Evolutionary conservation across 805 yeast species (phyloP), one percentile per base, ranked within the genome.

Genomic region (Lipomyces yamadae): DNA sequence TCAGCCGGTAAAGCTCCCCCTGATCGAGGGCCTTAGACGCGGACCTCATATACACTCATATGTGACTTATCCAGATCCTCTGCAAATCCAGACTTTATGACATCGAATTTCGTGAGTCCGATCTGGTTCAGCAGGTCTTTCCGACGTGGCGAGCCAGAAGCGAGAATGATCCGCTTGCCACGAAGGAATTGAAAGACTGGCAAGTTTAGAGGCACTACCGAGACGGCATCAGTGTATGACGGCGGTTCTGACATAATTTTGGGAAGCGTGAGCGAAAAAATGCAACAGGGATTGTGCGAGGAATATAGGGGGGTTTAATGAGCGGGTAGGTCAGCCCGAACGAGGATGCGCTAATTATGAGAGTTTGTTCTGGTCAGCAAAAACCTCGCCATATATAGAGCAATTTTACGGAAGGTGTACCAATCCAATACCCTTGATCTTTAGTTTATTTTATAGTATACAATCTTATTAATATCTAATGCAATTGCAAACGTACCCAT

Each of bases 111-210:
- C 15, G 66, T 70, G 62, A 78, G 64, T 2, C 81, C 82, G 18
- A 80, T 69, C 71, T 88, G 86, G 4, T 76, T 74, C 35, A 95
- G 73, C n/a, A 95, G 88, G 64, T 90, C 91, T 62, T 80, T 78
- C 65, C 99, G 80, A 67, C 97, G 82, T 1, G 96, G 94, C 0
- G 98, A 93, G 0, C 90, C 84, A 1, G 97, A 91, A 0, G 97
- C 97, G 5, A 94, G 81, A 4, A 91, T 79, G 33, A 93, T 74
- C 32, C 73, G 73, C 34, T 73, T 74, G 32, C 64, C 69, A 29
- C 62, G 55, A 18, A 74, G 66, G 30, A 54, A 56, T 15, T 62
- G 63, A 57, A 68, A 68, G 4, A 68, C 66, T 0, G 71, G 71
- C 15, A 68, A 63, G 11, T 63, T 64, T 18, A 68, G 56, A 18